Evolutionary conservation across 306 rosid genomes (phyloP), one percentile per base, ranked within the genome.

Genomic region (Psophocarpus tetragonolobus): DNA sequence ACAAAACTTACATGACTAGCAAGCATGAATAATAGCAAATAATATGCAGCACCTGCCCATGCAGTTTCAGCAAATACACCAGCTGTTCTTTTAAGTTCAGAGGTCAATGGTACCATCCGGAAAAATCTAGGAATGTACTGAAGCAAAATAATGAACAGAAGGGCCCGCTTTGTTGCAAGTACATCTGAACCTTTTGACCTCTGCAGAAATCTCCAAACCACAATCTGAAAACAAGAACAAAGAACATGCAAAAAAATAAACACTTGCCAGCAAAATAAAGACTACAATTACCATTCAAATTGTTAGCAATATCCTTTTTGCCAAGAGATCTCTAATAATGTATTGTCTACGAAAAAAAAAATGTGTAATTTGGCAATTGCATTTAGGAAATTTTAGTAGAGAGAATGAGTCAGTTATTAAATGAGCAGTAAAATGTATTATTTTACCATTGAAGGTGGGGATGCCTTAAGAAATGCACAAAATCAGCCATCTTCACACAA

Each of bases 31-130:
- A 95, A 82, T 70, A 95, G 89, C 90, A 95, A 80, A 82, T 95
- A 95, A 89, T 86, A 91, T n/a, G 96, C 99, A 79, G 99, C 99
- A 75, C 99, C 99, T 20, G 97, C 94, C 98, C 98, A 92, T 69
- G 99, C 97, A 66, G 99, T 95, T 91, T 95, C 97, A 32, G 97
- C 99, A 85, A 95, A 89, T 61, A 86, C 97, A 39, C 99, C 99
- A 4, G 96, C 90, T 75, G 99, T 95, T 88, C 99, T 88, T 85
- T 92, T 92, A 75, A 92, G 90, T 76, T 95, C 99, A 51, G 97
- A 95, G 71, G 96, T 87, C 80, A 95, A 85, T 13, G 99, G 97
- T 38, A 86, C 72, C 82, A 87, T 77, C 75, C 98, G 91, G 54
- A 88, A 76, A 76, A 95, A 89, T 79, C 97, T 85, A 39, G 99